phyloP scores from a whole-genome alignment of 2,329 filamentous ascomycete genomes.

The Colletotrichum viniferum region DNA sequence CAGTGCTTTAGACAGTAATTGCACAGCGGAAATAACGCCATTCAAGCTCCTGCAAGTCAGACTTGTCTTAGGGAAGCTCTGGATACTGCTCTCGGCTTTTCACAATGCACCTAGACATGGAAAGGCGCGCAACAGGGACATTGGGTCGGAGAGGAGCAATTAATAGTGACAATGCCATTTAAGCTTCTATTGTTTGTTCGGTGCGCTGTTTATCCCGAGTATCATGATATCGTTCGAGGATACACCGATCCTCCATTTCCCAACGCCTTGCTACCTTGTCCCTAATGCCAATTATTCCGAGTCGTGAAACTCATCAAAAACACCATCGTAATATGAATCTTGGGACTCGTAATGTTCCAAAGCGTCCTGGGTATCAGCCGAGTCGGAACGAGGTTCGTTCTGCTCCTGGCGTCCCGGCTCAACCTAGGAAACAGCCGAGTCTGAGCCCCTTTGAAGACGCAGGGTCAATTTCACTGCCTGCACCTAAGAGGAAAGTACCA shows the following conservation, averaged over 20 bases:
- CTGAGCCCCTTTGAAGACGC: neutral
- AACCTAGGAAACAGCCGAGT: neutral
- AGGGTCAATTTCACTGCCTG: neutral
- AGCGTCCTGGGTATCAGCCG: neutral
- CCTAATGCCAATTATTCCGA: neutral
- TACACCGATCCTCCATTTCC: neutral
- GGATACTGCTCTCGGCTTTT: neutral
- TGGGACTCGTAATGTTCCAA: neutral
- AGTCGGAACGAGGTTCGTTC: neutral
- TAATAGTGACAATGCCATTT: neutral
- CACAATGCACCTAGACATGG: neutral
- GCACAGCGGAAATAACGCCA: neutral
- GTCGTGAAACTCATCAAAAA: neutral
- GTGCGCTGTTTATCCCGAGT: constrained; percentile 10
- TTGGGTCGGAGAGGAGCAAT: neutral
- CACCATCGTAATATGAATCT: neutral
- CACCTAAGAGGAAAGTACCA: constrained; percentile 13
- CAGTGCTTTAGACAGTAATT: neutral
- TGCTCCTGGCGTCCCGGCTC: neutral
- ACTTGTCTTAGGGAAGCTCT: neutral
- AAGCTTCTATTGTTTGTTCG: constrained; percentile 7
- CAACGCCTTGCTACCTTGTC: neutral
- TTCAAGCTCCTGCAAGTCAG: neutral
- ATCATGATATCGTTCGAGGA: neutral
- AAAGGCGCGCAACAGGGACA: neutral